Evolutionary conservation across 2,329 filamentous ascomycete genomes (phyloP).

Genomic region (Arthrinium phaeospermum): DNA sequence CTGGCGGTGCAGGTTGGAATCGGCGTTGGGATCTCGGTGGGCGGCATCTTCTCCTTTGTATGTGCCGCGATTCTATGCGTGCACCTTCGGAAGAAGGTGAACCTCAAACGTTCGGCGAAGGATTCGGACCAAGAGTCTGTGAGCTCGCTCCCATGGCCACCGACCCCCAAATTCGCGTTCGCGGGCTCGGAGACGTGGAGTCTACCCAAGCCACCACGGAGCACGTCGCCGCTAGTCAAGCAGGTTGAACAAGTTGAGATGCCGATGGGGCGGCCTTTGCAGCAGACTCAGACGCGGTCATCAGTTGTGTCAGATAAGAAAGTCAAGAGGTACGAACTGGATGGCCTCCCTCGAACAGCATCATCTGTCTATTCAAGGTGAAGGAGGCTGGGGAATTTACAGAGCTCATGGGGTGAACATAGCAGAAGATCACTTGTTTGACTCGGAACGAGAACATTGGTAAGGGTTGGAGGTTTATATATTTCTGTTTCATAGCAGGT

Average conservation of each 20-base stretch:
- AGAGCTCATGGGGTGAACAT: neutral
- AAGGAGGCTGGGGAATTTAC: neutral
- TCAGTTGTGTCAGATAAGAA: neutral
- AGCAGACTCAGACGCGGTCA: neutral
- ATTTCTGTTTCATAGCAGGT: neutral
- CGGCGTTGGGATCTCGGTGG: neutral
- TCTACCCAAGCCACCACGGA: neutral
- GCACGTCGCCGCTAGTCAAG: neutral
- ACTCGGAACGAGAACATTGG: neutral
- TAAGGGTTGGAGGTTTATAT: neutral
- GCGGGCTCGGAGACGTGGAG: neutral
- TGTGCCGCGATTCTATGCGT: constrained; percentile 2
- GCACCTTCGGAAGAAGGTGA: neutral
- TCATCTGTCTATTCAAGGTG: neutral
- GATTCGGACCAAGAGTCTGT: neutral
- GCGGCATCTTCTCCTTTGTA: neutral
- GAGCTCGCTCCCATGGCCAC: constrained; percentile 6
- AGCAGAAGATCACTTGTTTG: neutral
- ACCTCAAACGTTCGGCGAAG: neutral
- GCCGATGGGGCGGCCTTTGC: neutral
- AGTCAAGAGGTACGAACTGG: neutral
- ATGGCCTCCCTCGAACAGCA: neutral
- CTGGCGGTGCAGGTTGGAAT: neutral
- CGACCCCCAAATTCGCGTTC: neutral
- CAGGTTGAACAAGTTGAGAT: neutral